Percentiles rank a stretch among this genome's conserved stretches.
Evolutionary conservation across 108 stramenopile species (phyloP).

Genomic region (Pseudonitzschia pungens): DNA sequence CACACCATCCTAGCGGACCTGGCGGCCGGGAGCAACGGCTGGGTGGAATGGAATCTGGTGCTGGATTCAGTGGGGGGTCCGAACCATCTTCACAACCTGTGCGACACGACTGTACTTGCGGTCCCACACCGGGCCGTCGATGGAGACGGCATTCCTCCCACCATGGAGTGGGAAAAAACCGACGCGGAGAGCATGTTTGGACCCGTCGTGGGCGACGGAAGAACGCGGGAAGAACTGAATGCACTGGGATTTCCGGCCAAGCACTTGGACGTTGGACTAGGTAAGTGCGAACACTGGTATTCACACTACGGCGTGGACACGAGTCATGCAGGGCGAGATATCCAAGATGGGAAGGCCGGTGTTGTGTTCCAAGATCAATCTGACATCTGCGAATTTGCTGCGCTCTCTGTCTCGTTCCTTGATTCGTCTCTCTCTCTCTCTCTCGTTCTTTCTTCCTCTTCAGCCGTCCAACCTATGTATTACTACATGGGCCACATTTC

Average conservation of each 20-base stretch:
- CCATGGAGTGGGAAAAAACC: constrained; percentile 60
- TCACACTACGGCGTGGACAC: constrained; percentile 31
- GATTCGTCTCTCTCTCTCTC: constrained; percentile 6
- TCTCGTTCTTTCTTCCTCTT: not conserved
- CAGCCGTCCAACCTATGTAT: constrained; percentile 82
- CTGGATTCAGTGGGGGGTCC: constrained; percentile 88
- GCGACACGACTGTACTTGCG: constrained; percentile 85
- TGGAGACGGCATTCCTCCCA: constrained; percentile 34
- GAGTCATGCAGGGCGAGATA: too few species aligned
- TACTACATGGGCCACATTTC: constrained; percentile 88
- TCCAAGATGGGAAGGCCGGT: not conserved
- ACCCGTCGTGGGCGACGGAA: constrained; percentile 56
- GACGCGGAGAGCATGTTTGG: constrained; percentile 55
- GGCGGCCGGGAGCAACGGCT: constrained; percentile 86
- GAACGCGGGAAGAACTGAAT: constrained; percentile 79
- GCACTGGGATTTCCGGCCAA: constrained; percentile 73
- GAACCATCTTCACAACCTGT: constrained; percentile 90
- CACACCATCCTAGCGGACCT: constrained; percentile 93
- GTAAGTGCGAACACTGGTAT: not conserved
- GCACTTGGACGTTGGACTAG: constrained; percentile 67
- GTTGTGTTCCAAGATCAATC: not conserved
- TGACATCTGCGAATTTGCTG: too few species aligned
- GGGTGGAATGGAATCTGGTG: constrained; percentile 93
- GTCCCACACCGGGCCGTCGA: constrained; percentile 76
- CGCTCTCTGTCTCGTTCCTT: constrained; percentile 2